Conservation (phyloP, 768 basidiomycete genomes). For the Gelatoporia subvermispora region DNA sequence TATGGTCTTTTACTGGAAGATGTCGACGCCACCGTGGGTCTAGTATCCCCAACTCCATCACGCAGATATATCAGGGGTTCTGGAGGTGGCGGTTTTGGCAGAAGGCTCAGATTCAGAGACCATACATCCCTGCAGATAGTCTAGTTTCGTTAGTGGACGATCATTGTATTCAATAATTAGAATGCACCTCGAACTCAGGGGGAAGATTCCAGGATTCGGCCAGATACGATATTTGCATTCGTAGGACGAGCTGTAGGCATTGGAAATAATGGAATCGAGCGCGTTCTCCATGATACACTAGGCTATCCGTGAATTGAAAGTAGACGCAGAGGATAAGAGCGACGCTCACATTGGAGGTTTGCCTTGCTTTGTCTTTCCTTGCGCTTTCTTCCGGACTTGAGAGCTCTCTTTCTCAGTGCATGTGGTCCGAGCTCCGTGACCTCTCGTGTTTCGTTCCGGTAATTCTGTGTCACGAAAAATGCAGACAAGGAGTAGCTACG, state of each 20-base stretch:
- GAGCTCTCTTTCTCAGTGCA: constrained; percentile 56
- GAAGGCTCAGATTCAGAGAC: constrained; percentile 63
- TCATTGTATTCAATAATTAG: constrained; percentile 4
- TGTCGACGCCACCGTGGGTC: background rate
- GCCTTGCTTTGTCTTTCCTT: constrained; percentile 45
- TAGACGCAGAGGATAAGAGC: background rate
- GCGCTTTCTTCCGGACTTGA: constrained; percentile 55
- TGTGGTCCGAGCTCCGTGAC: constrained; percentile 60
- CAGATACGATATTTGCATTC: constrained; percentile 69
- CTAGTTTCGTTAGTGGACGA: constrained; percentile 32
- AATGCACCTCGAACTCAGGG: constrained; percentile 70
- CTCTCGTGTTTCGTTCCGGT: constrained; percentile 75
- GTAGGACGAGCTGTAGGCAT: constrained; percentile 75
- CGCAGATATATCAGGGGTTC: constrained; percentile 53
- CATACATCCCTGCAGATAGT: constrained; percentile 76
- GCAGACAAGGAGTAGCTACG: background rate
- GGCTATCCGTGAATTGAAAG: background rate
- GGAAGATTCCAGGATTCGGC: constrained; percentile 66
- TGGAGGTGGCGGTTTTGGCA: constrained; percentile 53
- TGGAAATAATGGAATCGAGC: constrained; percentile 80
- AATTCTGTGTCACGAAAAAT: constrained; percentile 48
- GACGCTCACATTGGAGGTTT: constrained; percentile 54
- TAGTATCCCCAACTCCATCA: constrained; percentile 16
- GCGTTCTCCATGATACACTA: constrained; percentile 82
- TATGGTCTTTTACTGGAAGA: constrained; percentile 1